Percentiles rank a stretch among this genome's conserved stretches.
Evolutionary conservation across 345 rosid genomes (phyloP).

Genomic region (Eucalyptus tenuipes): DNA sequence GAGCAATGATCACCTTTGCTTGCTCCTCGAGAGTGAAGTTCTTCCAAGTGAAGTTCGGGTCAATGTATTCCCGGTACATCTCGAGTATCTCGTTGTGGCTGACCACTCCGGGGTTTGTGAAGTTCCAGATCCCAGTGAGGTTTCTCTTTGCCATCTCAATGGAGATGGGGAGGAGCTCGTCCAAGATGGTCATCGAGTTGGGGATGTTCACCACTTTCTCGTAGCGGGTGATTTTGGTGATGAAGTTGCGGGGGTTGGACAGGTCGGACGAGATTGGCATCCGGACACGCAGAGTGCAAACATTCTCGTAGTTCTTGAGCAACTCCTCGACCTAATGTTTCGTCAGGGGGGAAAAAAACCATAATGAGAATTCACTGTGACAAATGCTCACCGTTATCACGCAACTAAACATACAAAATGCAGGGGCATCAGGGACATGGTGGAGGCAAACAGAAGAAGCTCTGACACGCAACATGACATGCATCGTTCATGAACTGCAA

Average conservation of each 20-base stretch:
- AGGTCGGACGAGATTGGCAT: constrained; percentile 91
- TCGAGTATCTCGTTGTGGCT: constrained; percentile 89
- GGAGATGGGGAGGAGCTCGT: constrained; percentile 82
- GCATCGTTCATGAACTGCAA: not conserved
- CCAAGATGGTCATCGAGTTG: constrained; percentile 86
- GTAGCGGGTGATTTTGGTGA: constrained; percentile 68
- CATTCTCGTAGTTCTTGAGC: constrained; percentile 77
- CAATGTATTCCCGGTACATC: constrained; percentile 62
- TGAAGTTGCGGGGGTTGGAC: constrained; percentile 77
- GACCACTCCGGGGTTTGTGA: constrained; percentile 83
- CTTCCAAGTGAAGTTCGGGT: constrained; percentile 67
- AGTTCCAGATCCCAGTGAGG: constrained; percentile 88
- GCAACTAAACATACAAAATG: not conserved
- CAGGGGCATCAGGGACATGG: not conserved
- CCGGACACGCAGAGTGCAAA: constrained; percentile 77
- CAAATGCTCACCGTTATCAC: not conserved
- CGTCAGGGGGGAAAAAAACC: not conserved
- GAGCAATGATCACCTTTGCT: constrained; percentile 81
- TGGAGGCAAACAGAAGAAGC: not conserved
- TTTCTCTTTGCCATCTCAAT: constrained; percentile 94
- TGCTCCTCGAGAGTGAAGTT: constrained; percentile 88
- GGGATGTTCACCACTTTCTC: constrained; percentile 88
- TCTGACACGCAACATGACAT: not conserved
- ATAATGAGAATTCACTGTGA: not conserved
- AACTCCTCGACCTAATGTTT: constrained; percentile 60